Evolutionary conservation across 2,329 filamentous ascomycete species (phyloP), one percentile per base, ranked within the genome.

Genomic region (Lecanicillium sp.): DNA sequence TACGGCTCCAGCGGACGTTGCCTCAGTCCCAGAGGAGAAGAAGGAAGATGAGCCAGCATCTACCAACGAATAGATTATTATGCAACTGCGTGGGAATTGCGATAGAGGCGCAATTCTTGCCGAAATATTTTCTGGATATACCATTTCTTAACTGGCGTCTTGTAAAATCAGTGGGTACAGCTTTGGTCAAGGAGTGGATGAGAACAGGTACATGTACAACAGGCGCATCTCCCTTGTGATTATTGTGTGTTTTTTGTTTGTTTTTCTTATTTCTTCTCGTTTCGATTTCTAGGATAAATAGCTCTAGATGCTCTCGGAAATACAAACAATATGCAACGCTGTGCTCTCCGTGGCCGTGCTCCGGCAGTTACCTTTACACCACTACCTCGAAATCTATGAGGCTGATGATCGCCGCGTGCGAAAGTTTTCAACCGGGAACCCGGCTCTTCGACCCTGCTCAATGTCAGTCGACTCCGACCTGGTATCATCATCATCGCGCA

Each of bases 351-450:
- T 25, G n/a, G n/a, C n/a, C n/a, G n/a, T n/a, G n/a, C n/a, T n/a
- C n/a, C n/a, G n/a, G n/a, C n/a, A n/a, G n/a, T n/a, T n/a, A n/a
- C n/a, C n/a, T n/a, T n/a, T n/a, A n/a, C n/a, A n/a, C n/a, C n/a
- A n/a, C n/a, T n/a, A n/a, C 11, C 22, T 25, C 11, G 22, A 11
- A 6, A 11, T 6, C 22, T 25, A 25, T 11, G 22, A 7, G 22
- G 7, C 22, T 11, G 22, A 25, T 11, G 29, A 14, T 8, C 29
- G 19, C 14, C 33, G 17, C 20, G 17, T 17, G 9, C 29, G 25
- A 9, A 36, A 15, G 18, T 37, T 25, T 18, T 42, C 40, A 14
- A 42, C 40, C 19, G 37, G 37, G 13, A 33, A 18, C 10, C 36
- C 33, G 2, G 31, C 25, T 19, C 32, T 31, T 4, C 22, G 12